Evolutionary conservation across 2,329 filamentous ascomycete genomes (phyloP).

Genomic region (Botrytis porri): DNA sequence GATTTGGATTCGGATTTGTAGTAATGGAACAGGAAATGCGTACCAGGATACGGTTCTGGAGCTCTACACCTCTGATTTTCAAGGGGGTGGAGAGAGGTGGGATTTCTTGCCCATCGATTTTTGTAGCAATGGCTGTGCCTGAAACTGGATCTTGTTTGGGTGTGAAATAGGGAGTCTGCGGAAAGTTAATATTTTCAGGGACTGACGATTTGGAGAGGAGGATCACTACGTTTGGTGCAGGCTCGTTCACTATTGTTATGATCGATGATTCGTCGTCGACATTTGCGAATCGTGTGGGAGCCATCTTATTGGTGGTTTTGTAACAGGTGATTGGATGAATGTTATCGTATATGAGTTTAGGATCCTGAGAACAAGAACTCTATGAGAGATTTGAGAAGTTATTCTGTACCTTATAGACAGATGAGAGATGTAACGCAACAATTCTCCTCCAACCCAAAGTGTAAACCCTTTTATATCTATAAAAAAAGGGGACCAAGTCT

Average conservation of each 20-base stretch:
- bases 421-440: too few species aligned
- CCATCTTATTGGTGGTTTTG: too few species aligned
- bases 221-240: neutral
- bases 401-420: too few species aligned
- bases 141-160: neutral
- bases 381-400: neutral
- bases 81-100: neutral
- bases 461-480: neutral
- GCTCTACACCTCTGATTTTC: neutral
- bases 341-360: neutral
- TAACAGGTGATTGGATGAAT: too few species aligned
- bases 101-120: neutral
- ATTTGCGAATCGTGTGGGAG: neutral
- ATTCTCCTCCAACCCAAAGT: too few species aligned
- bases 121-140: neutral
- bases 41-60: neutral
- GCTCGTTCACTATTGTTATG: neutral
- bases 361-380: neutral
- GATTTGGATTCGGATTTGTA: too few species aligned
- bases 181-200: neutral
- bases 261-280: neutral
- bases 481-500: too few species aligned
- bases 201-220: neutral
- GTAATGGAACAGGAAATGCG: neutral
- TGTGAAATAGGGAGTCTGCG: neutral